These are phyloP conservation scores for Protomyces gravidus DNA, from an alignment of 1,139 yeast genomes.

Conservation along the genomic window DNA sequence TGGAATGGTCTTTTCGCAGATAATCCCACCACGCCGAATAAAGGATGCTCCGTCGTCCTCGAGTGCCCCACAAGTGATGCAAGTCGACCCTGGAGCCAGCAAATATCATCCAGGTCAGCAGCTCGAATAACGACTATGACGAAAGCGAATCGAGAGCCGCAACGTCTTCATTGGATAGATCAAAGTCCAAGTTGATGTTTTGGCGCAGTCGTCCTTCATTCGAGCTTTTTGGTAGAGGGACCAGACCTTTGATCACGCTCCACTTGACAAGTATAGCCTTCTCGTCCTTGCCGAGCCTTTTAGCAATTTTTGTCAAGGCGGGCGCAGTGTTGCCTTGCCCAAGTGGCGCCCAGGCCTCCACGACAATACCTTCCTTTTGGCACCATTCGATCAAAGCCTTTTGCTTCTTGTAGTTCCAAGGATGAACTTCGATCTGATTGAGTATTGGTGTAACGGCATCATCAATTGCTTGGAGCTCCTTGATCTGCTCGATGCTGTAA, in stretches of 20 bases:
- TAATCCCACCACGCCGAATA: not conserved
- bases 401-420: conserved; percentile 47
- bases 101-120: conserved; percentile 7
- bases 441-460: conserved; percentile 46
- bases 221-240: conserved; percentile 69
- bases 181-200: conserved; percentile 41
- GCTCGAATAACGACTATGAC: conserved; percentile 1
- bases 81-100: conserved; percentile 12
- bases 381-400: conserved; percentile 50
- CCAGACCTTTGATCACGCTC: conserved; percentile 49
- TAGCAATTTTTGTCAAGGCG: conserved; percentile 39
- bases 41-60: not conserved
- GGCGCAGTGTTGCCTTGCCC: conserved; percentile 59
- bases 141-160: not conserved
- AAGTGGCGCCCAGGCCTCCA: conserved; percentile 64
- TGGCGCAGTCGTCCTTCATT: conserved; percentile 55
- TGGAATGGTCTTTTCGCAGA: conserved; percentile 1
- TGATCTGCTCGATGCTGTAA: conserved; percentile 45
- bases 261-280: conserved; percentile 50
- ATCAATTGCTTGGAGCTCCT: conserved; percentile 44
- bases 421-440: conserved; percentile 53
- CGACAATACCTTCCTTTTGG: conserved; percentile 47
- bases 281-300: conserved; percentile 43
- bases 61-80: conserved; percentile 5
- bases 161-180: not conserved